Conservation (phyloP, 768 basidiomycete genomes). For the Rhizopogon vinicolor region DNA sequence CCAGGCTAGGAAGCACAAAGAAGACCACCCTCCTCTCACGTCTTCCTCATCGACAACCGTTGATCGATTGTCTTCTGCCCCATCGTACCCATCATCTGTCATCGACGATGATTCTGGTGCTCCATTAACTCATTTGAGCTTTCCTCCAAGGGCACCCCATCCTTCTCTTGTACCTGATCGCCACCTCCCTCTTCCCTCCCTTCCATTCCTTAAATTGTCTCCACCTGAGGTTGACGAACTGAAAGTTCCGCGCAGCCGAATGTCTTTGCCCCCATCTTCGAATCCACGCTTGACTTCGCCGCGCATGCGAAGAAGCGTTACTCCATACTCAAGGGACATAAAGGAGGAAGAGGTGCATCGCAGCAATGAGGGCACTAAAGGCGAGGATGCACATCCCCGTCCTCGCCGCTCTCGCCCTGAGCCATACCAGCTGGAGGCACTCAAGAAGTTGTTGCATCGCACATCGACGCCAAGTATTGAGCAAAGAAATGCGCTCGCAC, state of each 20-base stretch:
- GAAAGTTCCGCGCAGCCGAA: constrained; percentile 22
- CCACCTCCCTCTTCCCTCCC: constrained; percentile 7
- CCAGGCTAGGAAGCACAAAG: constrained; percentile 66
- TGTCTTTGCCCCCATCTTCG: constrained; percentile 25
- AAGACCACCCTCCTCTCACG: constrained; percentile 35
- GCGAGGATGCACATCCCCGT: constrained; percentile 38
- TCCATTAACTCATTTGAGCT: constrained; percentile 7
- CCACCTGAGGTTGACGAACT: constrained; percentile 11
- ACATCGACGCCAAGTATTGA: constrained; percentile 77
- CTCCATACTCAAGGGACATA: constrained; percentile 22
- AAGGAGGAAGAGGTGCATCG: constrained; percentile 19
- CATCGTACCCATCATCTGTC: neutral
- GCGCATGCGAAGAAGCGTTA: constrained; percentile 21
- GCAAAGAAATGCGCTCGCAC: constrained; percentile 67
- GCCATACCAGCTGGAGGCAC: constrained; percentile 69
- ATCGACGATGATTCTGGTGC: constrained; percentile 5
- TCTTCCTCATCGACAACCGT: constrained; percentile 20
- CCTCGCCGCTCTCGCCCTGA: constrained; percentile 75
- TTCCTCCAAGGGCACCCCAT: constrained; percentile 25
- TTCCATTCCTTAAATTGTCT: constrained; percentile 8
- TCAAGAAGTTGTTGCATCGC: constrained; percentile 63
- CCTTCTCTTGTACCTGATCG: constrained; percentile 24
- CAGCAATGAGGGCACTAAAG: constrained; percentile 12
- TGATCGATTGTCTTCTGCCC: constrained; percentile 9
- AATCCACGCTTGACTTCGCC: constrained; percentile 24